Percentiles rank a stretch among this genome's conserved stretches.
phyloP scores from a whole-genome alignment of 768 basidiomycete genomes.

The Austroboletus eburneus region DNA sequence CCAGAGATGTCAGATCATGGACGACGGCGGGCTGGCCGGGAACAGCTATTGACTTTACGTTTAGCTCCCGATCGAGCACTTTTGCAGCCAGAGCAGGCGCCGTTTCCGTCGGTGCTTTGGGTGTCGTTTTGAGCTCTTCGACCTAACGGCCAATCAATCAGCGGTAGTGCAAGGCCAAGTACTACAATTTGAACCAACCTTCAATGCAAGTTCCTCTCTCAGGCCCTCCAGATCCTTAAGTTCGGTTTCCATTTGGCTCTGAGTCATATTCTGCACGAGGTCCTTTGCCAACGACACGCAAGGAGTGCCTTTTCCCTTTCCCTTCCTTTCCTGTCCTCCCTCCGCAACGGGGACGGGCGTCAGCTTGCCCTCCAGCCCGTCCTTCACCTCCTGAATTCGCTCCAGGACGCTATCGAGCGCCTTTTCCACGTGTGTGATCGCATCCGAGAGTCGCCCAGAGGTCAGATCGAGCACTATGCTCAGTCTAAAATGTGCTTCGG shows the following conservation, averaged over 20 bases:
- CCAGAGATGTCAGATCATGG: constrained; percentile 80
- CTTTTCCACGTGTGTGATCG: constrained; percentile 75
- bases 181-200: constrained; percentile 43
- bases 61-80: constrained; percentile 69
- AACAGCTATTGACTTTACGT: constrained; percentile 36
- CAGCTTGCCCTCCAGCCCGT: constrained; percentile 36
- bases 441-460: constrained; percentile 75
- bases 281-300: constrained; percentile 39
- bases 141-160: constrained; percentile 48
- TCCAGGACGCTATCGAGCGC: constrained; percentile 75
- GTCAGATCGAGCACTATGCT: constrained; percentile 92
- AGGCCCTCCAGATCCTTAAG: constrained; percentile 74
- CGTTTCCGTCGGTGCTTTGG: constrained; percentile 53
- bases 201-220: constrained; percentile 77
- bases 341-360: constrained; percentile 29
- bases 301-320: constrained; percentile 67
- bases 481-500: constrained; percentile 91
- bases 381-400: constrained; percentile 58
- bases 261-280: constrained; percentile 60
- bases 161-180: background rate
- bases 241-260: constrained; percentile 70
- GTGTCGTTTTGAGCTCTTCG: constrained; percentile 84
- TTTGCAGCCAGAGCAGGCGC: constrained; percentile 70
- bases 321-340: constrained; percentile 47
- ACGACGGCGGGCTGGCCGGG: constrained; percentile 43